Conservation (phyloP, 2,329 filamentous ascomycete genomes). For the Tolypocladium sp. region DNA sequence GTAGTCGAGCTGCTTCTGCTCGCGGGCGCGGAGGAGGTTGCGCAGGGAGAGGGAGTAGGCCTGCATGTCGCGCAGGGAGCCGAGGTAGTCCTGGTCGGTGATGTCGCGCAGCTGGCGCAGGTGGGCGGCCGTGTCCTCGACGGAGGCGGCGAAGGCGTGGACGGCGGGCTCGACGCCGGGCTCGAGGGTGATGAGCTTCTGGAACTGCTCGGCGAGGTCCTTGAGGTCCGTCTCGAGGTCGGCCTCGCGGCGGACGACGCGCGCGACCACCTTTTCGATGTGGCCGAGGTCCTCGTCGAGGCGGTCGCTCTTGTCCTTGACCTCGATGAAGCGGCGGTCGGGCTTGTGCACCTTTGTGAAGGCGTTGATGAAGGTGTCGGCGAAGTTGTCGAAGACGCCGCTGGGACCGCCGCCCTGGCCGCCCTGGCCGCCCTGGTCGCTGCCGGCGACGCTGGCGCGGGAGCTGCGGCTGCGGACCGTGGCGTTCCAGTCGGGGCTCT, state of each 20-base stretch:
- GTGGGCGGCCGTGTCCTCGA: conserved; percentile 74
- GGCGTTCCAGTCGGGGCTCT: conserved; percentile 92
- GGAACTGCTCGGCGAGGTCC: conserved; percentile 89
- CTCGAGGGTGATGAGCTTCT: conserved; percentile 83
- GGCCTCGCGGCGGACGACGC: conserved; percentile 77
- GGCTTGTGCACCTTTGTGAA: conserved; percentile 96
- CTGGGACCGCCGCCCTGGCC: conserved; percentile 30
- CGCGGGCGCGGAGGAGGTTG: conserved; percentile 78
- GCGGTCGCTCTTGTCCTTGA: conserved; percentile 86
- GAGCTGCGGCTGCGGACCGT: conserved; percentile 76
- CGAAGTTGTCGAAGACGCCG: conserved; percentile 88
- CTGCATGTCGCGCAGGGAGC: conserved; percentile 89
- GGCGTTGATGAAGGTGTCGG: conserved; percentile 93
- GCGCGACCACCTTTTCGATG: conserved; percentile 90
- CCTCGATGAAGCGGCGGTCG: conserved; percentile 89
- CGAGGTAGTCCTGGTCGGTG: conserved; percentile 93
- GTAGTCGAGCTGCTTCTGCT: conserved; percentile 97
- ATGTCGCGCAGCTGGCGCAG: conserved; percentile 77
- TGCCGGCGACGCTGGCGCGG: conserved; percentile 46
- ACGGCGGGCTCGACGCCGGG: conserved; percentile 75
- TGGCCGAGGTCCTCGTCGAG: conserved; percentile 87
- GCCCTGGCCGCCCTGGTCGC: conserved; percentile 27
- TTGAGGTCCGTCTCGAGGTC: conserved; percentile 83
- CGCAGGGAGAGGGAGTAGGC: conserved; percentile 86
- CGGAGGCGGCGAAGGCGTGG: conserved; percentile 76